These are phyloP conservation scores for Chytriomyces sp. DNA, from an alignment of 192 early-diverging fungal species.

Conservation along the genomic window DNA sequence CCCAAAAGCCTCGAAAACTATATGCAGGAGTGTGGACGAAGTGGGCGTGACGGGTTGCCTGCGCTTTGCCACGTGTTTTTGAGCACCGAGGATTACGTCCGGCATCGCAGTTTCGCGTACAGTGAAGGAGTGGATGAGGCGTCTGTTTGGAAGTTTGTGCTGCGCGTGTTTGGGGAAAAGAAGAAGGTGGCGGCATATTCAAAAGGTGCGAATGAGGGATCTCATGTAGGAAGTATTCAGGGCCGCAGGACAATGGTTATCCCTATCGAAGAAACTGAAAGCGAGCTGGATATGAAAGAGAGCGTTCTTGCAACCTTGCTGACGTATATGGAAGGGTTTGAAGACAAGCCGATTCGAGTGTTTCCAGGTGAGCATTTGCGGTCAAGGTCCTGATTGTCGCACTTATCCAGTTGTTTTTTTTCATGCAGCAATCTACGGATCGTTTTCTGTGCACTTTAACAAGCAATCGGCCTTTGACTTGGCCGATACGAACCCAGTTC, in stretches of 20 bases:
- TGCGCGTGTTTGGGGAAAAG: constrained; percentile 25
- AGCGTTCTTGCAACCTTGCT: constrained; percentile 39
- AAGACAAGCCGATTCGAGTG: constrained; percentile 21
- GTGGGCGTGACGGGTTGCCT: constrained; percentile 49
- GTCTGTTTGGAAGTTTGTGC: constrained; percentile 37
- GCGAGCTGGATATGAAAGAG: constrained; percentile 46
- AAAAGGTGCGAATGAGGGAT: constrained; percentile 8
- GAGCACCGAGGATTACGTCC: constrained; percentile 47
- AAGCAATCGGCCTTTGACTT: constrained; percentile 25
- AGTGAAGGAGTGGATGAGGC: constrained; percentile 35
- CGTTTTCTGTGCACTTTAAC: constrained; percentile 21
- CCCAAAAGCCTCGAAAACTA: constrained; percentile 89
- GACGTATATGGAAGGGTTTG: constrained; percentile 38
- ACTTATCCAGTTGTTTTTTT: neutral
- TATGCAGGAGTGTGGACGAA: constrained; percentile 60
- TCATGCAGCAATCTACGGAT: constrained; percentile 8
- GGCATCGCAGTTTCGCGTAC: constrained; percentile 46
- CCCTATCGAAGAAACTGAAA: constrained; percentile 38
- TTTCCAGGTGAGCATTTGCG: constrained; percentile 30
- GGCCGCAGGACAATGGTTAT: constrained; percentile 21
- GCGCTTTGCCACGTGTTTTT: constrained; percentile 45
- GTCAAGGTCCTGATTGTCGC: neutral
- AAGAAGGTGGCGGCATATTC: neutral
- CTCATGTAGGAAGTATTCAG: constrained; percentile 11
- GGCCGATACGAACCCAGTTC: constrained; percentile 23